These are phyloP conservation scores for Imleria badia DNA, from an alignment of 768 basidiomycete species.

Conservation along the genomic window DNA sequence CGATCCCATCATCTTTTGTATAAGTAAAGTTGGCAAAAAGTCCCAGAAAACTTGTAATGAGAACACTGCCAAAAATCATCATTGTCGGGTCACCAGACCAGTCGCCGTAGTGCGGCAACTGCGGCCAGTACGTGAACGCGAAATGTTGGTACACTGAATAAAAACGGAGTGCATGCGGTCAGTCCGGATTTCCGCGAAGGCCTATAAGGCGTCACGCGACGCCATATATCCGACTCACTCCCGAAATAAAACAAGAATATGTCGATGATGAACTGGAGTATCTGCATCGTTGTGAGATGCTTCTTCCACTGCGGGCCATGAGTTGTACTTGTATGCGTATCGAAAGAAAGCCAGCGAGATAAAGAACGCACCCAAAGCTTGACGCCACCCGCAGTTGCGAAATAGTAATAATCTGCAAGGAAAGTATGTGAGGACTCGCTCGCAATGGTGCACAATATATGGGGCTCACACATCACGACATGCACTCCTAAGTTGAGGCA, in stretches of 20 bases:
- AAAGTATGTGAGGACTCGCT: not conserved
- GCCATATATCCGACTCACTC: conserved; percentile 12
- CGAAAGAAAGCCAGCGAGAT: not conserved
- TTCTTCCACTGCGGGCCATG: conserved; percentile 24
- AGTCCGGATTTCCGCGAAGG: not conserved
- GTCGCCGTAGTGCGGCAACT: conserved; percentile 25
- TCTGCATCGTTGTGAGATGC: conserved; percentile 28
- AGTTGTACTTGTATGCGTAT: not conserved
- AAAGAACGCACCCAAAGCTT: conserved; percentile 22
- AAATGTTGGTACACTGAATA: conserved; percentile 27
- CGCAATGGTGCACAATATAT: not conserved
- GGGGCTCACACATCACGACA: conserved; percentile 87
- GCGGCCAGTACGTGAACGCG: conserved; percentile 25
- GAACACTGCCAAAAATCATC: conserved; percentile 13
- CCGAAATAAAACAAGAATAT: conserved; percentile 22
- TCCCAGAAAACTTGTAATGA: conserved; percentile 22
- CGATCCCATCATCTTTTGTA: not conserved
- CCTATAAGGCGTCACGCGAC: not conserved
- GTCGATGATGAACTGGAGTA: conserved; percentile 25
- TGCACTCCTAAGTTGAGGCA: conserved; percentile 85
- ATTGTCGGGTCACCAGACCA: conserved; percentile 21
- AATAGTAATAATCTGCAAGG: conserved; percentile 91
- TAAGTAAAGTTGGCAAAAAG: conserved; percentile 31
- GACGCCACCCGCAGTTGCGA: conserved; percentile 75
- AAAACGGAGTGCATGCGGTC: not conserved